phyloP scores from a whole-genome alignment of 2,329 filamentous ascomycete genomes.

The Aspergillus fumigatus region DNA sequence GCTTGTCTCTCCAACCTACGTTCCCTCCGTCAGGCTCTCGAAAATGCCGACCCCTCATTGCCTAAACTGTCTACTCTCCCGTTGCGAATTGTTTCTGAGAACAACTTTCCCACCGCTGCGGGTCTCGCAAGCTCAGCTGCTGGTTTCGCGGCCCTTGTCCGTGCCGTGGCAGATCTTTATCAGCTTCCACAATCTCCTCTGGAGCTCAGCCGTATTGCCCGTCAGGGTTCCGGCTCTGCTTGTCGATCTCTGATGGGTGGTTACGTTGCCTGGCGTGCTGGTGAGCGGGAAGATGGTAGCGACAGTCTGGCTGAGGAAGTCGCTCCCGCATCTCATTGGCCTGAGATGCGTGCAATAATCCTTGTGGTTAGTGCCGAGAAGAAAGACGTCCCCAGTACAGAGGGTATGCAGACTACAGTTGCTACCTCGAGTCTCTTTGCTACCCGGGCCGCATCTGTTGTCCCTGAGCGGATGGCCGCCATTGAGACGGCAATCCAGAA shows the following conservation, averaged over 20 bases:
- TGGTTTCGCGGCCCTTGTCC: constrained; percentile 64
- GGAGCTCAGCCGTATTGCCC: constrained; percentile 81
- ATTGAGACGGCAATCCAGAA: constrained; percentile 79
- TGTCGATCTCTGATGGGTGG: constrained; percentile 91
- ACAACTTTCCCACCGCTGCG: constrained; percentile 98
- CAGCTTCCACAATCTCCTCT: constrained; percentile 73
- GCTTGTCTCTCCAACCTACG: constrained; percentile 89
- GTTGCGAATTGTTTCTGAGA: constrained; percentile 86
- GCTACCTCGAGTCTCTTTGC: constrained; percentile 84
- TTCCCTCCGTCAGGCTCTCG: constrained; percentile 68
- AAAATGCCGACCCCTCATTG: constrained; percentile 66
- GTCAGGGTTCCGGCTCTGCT: constrained; percentile 91
- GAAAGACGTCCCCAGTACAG: constrained; percentile 89
- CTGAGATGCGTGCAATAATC: constrained; percentile 86
- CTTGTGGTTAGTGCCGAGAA: constrained; percentile 90
- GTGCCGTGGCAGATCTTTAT: constrained; percentile 86
- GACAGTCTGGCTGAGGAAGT: constrained; percentile 88
- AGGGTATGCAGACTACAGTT: constrained; percentile 96
- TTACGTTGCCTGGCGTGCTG: constrained; percentile 92
- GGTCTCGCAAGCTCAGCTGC: constrained; percentile 68
- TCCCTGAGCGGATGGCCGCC: constrained; percentile 73
- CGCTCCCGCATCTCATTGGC: constrained; percentile 86
- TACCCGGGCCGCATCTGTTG: constrained; percentile 68
- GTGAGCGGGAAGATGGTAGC: constrained; percentile 67
- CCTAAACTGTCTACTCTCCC: constrained; percentile 74